A percentile compares a stretch with the other conserved stretches of the same genome.
phyloP scores from a whole-genome alignment of 75 land plant species.

The Cupressus sempervirens region DNA sequence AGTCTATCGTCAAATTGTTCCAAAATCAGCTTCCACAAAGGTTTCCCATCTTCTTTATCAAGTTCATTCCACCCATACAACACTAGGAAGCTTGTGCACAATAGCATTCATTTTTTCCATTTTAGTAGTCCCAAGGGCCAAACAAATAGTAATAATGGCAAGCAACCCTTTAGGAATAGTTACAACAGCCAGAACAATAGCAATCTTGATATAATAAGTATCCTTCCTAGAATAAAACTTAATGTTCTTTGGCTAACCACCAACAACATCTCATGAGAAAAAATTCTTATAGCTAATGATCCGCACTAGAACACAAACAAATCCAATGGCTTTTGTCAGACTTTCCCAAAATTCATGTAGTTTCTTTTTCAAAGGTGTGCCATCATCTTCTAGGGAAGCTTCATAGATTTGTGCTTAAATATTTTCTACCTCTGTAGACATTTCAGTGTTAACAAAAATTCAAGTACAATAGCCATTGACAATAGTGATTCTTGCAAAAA shows the following conservation, averaged over 20 bases:
- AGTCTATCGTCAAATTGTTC: slow-evolving; percentile 85
- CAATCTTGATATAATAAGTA: slow-evolving; percentile 83
- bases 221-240: slow-evolving; percentile 73
- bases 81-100: slow-evolving; percentile 88
- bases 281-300: slow-evolving; percentile 75
- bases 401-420: slow-evolving; percentile 81
- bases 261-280: slow-evolving; percentile 54
- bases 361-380: slow-evolving; percentile 86
- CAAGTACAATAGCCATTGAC: slow-evolving; percentile 71
- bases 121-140: slow-evolving; percentile 84
- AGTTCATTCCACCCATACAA: slow-evolving; percentile 86
- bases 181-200: slow-evolving; percentile 87
- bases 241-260: slow-evolving; percentile 65
- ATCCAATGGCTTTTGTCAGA: too few species aligned
- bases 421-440: slow-evolving; percentile 85
- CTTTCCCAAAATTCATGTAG: too few species aligned
- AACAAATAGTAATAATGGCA: slow-evolving; percentile 83
- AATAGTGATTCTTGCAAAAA: slow-evolving; percentile 84
- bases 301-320: too few species aligned
- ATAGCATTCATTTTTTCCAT: slow-evolving; percentile 92
- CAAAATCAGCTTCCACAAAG: slow-evolving; percentile 68
- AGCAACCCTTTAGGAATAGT: slow-evolving; percentile 94
- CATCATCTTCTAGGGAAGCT: slow-evolving; percentile 63
- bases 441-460: slow-evolving; percentile 64
- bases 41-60: slow-evolving; percentile 55